Base-by-base conservation (phyloP, 2,329 filamentous ascomycete species). In the Aureobasidium lini region DNA sequence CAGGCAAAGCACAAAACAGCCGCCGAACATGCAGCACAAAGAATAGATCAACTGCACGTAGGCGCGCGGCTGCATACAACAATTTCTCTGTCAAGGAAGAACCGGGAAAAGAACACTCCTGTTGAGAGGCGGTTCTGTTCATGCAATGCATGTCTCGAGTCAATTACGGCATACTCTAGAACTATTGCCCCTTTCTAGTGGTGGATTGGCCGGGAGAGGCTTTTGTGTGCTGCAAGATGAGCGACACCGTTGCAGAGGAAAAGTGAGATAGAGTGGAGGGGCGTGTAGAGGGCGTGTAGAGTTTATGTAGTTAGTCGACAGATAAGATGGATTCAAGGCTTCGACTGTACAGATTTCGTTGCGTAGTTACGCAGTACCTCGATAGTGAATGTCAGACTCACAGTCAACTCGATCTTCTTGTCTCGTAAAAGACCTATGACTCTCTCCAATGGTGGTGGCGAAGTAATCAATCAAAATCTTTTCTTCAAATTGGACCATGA, bases 161-260 rank as follows among this genome's bases (percentile, higher is more conserved):
- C 36, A 52, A 52, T 52, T 29, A 52, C 36, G 29, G 36, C 13
- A 52, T 40, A 52, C 48, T 52, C 48, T 49, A 16, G 48, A 39
- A 40, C 36, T 52, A 52, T 52, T 52, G 48, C 48, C 48, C 48
- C 48, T 52, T 40, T 52, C 16, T 16, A 13, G 15, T 40, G 37
- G 37, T 36, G 11, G 15, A 15, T n/a, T 36, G 18, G 48, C 9
- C 36, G 48, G 48, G 48, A 52, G 48, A 5, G 34, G 48, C 48
- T 52, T 52, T 16, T 49, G 28, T 49, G 13, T 2, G 8, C 32
- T 37, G 34, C 18, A n/a, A 40, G 37, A 40, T n/a, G 37, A 40
- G 37, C 37, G 37, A 40, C 6, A 40, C 48, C 48, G 48, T 52
- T 52, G n/a, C 3, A 23, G 18, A 40, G 31, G 3, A 40, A 11